phyloP scores from a whole-genome alignment of 2,329 filamentous ascomycete genomes.

The Cladosporium sp. region DNA sequence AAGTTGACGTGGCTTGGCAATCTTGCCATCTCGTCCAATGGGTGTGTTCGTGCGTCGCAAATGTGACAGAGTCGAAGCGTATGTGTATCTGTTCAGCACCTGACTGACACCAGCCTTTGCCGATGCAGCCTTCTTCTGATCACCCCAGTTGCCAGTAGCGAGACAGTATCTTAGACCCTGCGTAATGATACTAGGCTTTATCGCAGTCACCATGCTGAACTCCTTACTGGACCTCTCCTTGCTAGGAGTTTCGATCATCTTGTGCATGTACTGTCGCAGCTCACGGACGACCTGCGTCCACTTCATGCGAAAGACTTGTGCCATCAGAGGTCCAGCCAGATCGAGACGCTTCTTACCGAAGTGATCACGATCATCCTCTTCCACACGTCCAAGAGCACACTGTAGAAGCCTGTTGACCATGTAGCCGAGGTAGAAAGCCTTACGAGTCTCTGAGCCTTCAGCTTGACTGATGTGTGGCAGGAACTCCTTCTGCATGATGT shows the following conservation, averaged over 20 bases:
- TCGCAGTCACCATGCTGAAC: constrained; percentile 84
- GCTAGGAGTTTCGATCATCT: constrained; percentile 66
- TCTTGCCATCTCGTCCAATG: constrained; percentile 94
- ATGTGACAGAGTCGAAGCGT: constrained; percentile 93
- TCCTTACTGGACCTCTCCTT: constrained; percentile 60
- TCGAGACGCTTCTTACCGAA: constrained; percentile 98
- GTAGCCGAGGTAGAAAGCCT: constrained; percentile 97
- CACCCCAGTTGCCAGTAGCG: constrained; percentile 97
- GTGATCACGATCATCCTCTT: constrained; percentile 96
- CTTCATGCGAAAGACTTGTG: constrained; percentile 91
- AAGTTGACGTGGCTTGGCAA: constrained; percentile 94
- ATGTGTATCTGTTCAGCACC: constrained; percentile 96
- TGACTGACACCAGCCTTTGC: constrained; percentile 97
- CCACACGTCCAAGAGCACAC: constrained; percentile 84
- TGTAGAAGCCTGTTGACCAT: constrained; percentile 97
- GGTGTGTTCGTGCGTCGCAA: constrained; percentile 95
- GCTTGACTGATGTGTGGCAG: constrained; percentile 93
- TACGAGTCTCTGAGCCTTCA: constrained; percentile 90
- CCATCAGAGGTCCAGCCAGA: constrained; percentile 86
- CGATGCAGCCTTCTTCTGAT: constrained; percentile 96
- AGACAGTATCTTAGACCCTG: constrained; percentile 95
- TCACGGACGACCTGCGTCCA: constrained; percentile 89
- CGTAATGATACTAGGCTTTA: constrained; percentile 86
- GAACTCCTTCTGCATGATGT: constrained; percentile 95
- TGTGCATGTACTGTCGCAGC: constrained; percentile 83